These are phyloP conservation scores for Pisolithus marmoratus DNA, from an alignment of 768 basidiomycete genomes.

Conservation along the genomic window DNA sequence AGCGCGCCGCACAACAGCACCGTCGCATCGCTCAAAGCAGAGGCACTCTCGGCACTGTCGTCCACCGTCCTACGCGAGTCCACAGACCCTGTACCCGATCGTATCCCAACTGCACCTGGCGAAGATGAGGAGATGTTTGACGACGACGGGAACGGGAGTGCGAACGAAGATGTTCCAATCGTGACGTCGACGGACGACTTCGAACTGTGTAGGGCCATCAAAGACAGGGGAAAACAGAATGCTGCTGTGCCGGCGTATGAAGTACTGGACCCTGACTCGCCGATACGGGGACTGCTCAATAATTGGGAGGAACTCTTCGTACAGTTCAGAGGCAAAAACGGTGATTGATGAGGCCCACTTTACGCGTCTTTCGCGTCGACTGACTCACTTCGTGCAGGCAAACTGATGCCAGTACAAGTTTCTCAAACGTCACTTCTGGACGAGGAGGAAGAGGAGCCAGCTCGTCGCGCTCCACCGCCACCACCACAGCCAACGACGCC, in stretches of 20 bases:
- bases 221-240: conserved; percentile 44
- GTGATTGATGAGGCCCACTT: conserved; percentile 36
- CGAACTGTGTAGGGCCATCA: conserved; percentile 53
- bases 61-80: conserved; percentile 35
- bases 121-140: conserved; percentile 22
- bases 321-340: conserved; percentile 57
- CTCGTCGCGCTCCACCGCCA: conserved; percentile 7
- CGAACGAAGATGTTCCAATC: conserved; percentile 31
- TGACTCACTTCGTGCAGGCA: conserved; percentile 34
- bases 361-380: neutral
- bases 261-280: conserved; percentile 34
- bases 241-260: conserved; percentile 40
- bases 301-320: conserved; percentile 69
- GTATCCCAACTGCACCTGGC: conserved; percentile 24
- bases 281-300: conserved; percentile 45
- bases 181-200: conserved; percentile 44
- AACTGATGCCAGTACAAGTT: conserved; percentile 54
- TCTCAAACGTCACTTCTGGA: conserved; percentile 53
- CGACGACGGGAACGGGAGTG: conserved; percentile 6
- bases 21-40: conserved; percentile 54
- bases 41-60: conserved; percentile 56
- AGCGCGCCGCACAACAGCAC: conserved; percentile 49
- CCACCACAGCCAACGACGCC: conserved; percentile 21
- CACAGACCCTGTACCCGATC: conserved; percentile 13
- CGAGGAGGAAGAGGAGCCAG: conserved; percentile 49